Evolutionary conservation across 2,329 filamentous ascomycete species (phyloP), one percentile per base, ranked within the genome.

Genomic region (Ophiostoma angusticollis): DNA sequence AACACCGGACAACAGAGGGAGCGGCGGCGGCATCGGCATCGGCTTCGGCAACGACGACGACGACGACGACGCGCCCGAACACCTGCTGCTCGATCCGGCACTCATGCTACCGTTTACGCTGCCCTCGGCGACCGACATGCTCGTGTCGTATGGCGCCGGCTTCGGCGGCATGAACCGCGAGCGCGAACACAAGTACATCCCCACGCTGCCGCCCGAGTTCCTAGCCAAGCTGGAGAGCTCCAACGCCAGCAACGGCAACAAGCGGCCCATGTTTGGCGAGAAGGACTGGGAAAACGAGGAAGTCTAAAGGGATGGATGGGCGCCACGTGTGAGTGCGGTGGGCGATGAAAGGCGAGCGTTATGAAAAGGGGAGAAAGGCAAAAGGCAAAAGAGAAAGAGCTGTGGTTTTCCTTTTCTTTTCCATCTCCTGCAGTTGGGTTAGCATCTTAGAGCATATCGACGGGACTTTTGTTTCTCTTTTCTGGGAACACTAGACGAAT

Each of bases 81-180:
- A 83, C 43, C 67, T 95, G 25, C 74, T 95, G 31, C 62, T 96
- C 38, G 87, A 96, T 53, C 85, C 89, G 3, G 83, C 87, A 3
- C 67, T 94, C 43, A 93, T 95, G 72, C 70, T 98, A 19, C 91
- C 91, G 0, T 98, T 98, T 56, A 81, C 82, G n/a, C 67, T 98
- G 21, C 91, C 91, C 2, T 94, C 89, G 2, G 91, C 85, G 41
- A 96, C 87, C 19, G 91, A 98, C 58, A 98, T 98, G 91, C 70
- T 96, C 34, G 76, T 98, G 34, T 89, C 80, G 48, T 98, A 93
- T 53, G 91, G 91, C 1, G 87, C 91, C 11, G 91, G 91, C 0
- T 91, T 96, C 53, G 91, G 91, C 5, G 91, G 91, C 0, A 66
- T 91, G 33, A 94, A 98, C 61, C 73, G 82, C 45, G 91, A 96